phyloP scores from a whole-genome alignment of 1,139 yeast genomes.

The Pichia sp. region DNA sequence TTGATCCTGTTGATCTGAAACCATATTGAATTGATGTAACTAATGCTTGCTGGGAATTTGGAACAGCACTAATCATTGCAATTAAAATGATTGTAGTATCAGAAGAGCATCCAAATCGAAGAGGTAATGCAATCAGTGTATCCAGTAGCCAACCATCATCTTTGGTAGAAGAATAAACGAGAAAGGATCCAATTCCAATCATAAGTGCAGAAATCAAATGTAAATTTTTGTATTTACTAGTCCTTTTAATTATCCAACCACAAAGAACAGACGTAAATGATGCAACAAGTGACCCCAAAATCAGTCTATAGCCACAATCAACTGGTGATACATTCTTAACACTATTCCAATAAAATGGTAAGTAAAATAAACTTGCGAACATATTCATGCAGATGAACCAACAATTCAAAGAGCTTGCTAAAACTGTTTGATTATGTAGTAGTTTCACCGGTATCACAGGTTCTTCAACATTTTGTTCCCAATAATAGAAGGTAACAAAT shows the following conservation, averaged over 20 bases:
- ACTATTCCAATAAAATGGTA: slow-evolving; percentile 28
- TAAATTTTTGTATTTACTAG: slow-evolving; percentile 23
- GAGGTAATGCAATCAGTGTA: slow-evolving; percentile 31
- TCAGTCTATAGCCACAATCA: slow-evolving; percentile 31
- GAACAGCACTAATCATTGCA: slow-evolving; percentile 42
- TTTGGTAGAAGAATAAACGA: slow-evolving; percentile 12
- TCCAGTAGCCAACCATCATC: slow-evolving; percentile 28
- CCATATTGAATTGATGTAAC: slow-evolving; percentile 46
- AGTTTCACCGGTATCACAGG: slow-evolving; percentile 29
- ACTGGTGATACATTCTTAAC: slow-evolving; percentile 27
- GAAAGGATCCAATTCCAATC: slow-evolving; percentile 27
- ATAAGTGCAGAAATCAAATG: slow-evolving; percentile 22
- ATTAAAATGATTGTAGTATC: slow-evolving; percentile 38
- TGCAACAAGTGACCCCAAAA: slow-evolving; percentile 26
- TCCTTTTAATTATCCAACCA: slow-evolving; percentile 26
- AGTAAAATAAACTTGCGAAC: slow-evolving; percentile 26
- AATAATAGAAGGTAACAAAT: slow-evolving; percentile 18
- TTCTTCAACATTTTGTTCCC: slow-evolving; percentile 21
- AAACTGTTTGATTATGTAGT: slow-evolving; percentile 25
- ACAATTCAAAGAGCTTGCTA: slow-evolving; percentile 29
- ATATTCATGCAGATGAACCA: slow-evolving; percentile 31
- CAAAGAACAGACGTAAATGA: slow-evolving; percentile 27
- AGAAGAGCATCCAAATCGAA: slow-evolving; percentile 36
- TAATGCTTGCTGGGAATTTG: slow-evolving; percentile 37
- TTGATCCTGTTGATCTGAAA: slow-evolving; percentile 43